Base-by-base conservation (phyloP, 2,329 filamentous ascomycete genomes). In the Scedosporium minutisporum region DNA sequence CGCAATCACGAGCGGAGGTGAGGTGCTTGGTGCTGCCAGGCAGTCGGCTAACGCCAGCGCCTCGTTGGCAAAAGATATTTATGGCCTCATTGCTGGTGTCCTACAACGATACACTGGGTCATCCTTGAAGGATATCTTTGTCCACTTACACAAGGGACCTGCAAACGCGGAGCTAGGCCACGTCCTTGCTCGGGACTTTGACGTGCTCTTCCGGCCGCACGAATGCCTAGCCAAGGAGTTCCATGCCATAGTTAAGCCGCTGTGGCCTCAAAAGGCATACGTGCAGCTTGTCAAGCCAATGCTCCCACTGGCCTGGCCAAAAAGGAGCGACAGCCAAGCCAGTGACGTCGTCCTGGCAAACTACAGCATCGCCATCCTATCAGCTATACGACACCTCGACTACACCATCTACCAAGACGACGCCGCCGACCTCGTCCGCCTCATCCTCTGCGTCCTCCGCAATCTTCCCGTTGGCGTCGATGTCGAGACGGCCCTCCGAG, bases 361-460 rank as follows among this genome's bases (percentile, higher is more conserved):
- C 64, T 78, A 77, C 60, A 76, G 80, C 33, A 74, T 83, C 29
- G 78, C 76, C 2, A 74, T 80, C 5, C 73, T 86, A 4, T 72
- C 78, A 0, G 74, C 82, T 57, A 71, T 83, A 6, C 78, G 76
- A 64, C 77, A 83, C 67, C 76, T 84, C 63, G 72, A 71, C 18
- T 82, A 79, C 61, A 69, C 75, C 1, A 76, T 83, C 18, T 86
- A 83, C 68, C 76, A 82, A 53, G 76, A 79, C 16, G 82, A 86
- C 58, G 71, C 77, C 0, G 74, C 74, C 3, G 69, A 72, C 38
- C 73, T 85, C 5, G 71, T 83, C 3, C 77, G 80, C 7, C 73
- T 84, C 16, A 75, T 80, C 5, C 78, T 86, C 38, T 76, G 76
- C 0, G 75, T 77, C 0, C 71, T 82, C 5, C 75, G 76, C 62